Evolutionary conservation across 495 filamentous ascomycete species (phyloP), one percentile per base, ranked within the genome.

Genomic region (Apodospora peruviana): DNA sequence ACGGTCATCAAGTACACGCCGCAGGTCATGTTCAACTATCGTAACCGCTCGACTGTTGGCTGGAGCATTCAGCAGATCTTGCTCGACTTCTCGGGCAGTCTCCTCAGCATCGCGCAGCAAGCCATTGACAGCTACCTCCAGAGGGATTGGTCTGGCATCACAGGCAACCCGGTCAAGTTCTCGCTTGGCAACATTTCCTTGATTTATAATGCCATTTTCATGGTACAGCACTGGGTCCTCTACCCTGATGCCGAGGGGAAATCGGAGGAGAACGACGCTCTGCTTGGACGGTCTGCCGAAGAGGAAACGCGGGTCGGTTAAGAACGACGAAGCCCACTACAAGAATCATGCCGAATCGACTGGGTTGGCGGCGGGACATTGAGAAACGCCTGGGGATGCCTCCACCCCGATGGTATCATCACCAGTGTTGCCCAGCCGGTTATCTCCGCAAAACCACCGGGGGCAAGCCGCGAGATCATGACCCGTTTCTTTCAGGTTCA

Each of bases 1-100:
- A 95, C 89, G 0, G 60, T 95, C 4, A 74, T 95, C 56, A 98
- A 98, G 64, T 98, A 97, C 67, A 78, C 86, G 32, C 94, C 93
- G 11, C 93, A 98, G 69, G 83, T 84, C 10, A 74, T 81, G 52
- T 72, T 85, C 51, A 97, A 97, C 69, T 90, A 86, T 58, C 76
- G 80, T 60, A 86, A 88, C 42, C 74, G 83, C 51, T 91, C 87
- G 29, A 98, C 93, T 2, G 67, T 73, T 23, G 93, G 94, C 29
- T 97, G 91, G 91, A 84, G 78, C 47, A 96, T 97, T 48, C 57
- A 68, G 37, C 86, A 90, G 64, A 90, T 93, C 47, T 71, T 95
- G n/a, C 70, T 97, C 14, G 93, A 97, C 58, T 70, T 95, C 53
- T 59, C 72, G 10, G 93, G 93, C 3, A 88, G 91, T 12, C 56